Base-by-base conservation (phyloP, 164 flowering plant genomes). In the Magnolia kwangsiensis region DNA sequence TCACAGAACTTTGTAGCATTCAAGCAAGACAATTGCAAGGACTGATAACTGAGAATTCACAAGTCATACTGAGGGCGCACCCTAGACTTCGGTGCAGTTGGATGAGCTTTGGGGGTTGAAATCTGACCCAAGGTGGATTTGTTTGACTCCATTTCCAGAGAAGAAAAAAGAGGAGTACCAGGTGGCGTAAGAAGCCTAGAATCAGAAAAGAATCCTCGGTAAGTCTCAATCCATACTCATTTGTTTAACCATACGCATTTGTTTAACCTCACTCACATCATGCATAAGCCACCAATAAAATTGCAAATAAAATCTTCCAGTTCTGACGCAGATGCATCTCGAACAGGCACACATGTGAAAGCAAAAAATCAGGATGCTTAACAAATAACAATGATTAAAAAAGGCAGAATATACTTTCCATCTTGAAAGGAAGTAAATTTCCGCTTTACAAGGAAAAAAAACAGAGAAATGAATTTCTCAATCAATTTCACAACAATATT, bases 151-250 rank as follows among this genome's bases (percentile, higher is more conserved):
- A 75, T 87, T 80, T 90, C 93, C 85, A 90, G 65, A 9, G 97
- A 92, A 83, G 94, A 92, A 74, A 91, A 88, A 58, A 92, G 92
- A 63, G 99, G 98, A 29, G 91, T 91, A 8, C 91, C 91, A 65
- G 99, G 96, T 50, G 99, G 99, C 14, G 99, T 90, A 51, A 96
- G 85, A 82, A 95, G 98, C 99, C 98, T 95, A 89, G 79, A 80
- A 87, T 77, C 69, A 80, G 14, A 75, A 51, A 23, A 65, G 68
- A 23, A 65, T 65, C 20, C 11, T 65, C 68, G 20, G 20, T 24
- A 65, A 67, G 7, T 67, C 71, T 67, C 37, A 27, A 13, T 19
- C 24, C 16, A 16, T 31, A 31, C 29, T n/a, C 13, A 65, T 1
- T 0, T 8, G 21, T 65, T n/a, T n/a, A n/a, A n/a, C n/a, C n/a